Conservation (phyloP, 768 basidiomycete species). For the Crepidotus variabilis region DNA sequence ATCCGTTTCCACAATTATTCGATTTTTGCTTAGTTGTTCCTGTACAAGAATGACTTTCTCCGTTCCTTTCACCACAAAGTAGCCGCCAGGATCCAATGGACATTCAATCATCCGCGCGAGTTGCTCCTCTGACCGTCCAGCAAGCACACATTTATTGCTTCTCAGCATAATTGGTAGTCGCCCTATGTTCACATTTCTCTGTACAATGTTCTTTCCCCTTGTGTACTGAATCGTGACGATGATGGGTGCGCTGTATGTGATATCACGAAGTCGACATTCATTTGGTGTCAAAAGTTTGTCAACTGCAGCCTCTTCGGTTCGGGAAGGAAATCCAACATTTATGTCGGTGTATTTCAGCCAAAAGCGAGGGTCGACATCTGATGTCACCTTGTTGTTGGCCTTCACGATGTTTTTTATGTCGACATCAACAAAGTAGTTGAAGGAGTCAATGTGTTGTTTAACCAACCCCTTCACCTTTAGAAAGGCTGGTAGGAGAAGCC, state of each 20-base stretch:
- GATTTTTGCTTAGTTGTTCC: constrained; percentile 97
- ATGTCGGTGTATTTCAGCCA: constrained; percentile 98
- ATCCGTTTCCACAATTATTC: constrained; percentile 98
- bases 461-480: constrained; percentile 97
- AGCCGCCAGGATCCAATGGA: constrained; percentile 98
- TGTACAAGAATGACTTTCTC: constrained; percentile 99
- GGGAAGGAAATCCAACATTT: constrained; percentile 86
- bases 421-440: constrained; percentile 97
- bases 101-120: constrained; percentile 96
- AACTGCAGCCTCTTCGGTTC: constrained; percentile 76
- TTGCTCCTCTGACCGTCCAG: constrained; percentile 69
- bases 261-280: constrained; percentile 94
- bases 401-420: constrained; percentile 97
- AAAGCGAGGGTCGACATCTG: constrained; percentile 94
- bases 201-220: constrained; percentile 84
- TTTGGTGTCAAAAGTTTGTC: constrained; percentile 90
- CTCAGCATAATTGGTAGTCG: constrained; percentile 94
- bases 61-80: constrained; percentile 98
- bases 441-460: constrained; percentile 98
- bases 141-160: constrained; percentile 91
- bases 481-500: constrained; percentile 95
- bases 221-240: constrained; percentile 95
- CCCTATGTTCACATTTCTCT: constrained; percentile 85
- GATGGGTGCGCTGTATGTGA: constrained; percentile 91
- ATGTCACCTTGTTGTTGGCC: constrained; percentile 90